Evolutionary conservation across 2,329 filamentous ascomycete genomes (phyloP).

Genomic region (Phialocephala sp.): DNA sequence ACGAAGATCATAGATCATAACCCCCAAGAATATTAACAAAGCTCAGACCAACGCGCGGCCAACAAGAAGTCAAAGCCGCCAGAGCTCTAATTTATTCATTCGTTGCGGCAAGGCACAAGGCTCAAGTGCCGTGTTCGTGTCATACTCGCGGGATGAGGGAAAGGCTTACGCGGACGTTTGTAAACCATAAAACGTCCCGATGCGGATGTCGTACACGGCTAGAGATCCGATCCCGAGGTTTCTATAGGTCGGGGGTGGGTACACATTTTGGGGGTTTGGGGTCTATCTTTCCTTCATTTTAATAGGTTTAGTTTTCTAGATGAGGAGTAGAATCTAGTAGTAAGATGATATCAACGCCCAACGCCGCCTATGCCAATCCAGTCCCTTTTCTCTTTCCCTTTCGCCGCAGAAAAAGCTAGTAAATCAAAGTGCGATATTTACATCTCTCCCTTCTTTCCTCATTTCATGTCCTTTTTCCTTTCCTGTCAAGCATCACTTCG

Average conservation of each 20-base stretch:
- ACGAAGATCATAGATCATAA: neutral
- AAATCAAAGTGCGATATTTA: neutral
- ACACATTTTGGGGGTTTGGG: neutral
- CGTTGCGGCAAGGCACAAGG: neutral
- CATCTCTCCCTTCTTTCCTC: neutral
- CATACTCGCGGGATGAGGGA: neutral
- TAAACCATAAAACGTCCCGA: neutral
- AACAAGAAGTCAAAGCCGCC: no score
- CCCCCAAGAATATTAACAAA: neutral
- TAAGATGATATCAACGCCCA: neutral
- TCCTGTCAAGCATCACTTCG: neutral
- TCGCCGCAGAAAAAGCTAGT: neutral
- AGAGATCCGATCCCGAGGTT: neutral
- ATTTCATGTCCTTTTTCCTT: neutral
- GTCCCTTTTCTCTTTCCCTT: neutral
- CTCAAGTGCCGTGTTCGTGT: neutral
- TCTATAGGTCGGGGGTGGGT: neutral
- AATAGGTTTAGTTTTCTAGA: neutral
- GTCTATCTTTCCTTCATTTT: neutral
- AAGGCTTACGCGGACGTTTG: conserved; percentile 1
- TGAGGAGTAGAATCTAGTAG: neutral
- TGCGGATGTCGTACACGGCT: neutral
- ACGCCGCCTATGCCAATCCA: conserved; percentile 4
- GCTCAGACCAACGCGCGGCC: neutral
- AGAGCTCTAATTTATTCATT: no score